Conservation (phyloP, 2,329 filamentous ascomycete species). For the Shiraia sp. region DNA sequence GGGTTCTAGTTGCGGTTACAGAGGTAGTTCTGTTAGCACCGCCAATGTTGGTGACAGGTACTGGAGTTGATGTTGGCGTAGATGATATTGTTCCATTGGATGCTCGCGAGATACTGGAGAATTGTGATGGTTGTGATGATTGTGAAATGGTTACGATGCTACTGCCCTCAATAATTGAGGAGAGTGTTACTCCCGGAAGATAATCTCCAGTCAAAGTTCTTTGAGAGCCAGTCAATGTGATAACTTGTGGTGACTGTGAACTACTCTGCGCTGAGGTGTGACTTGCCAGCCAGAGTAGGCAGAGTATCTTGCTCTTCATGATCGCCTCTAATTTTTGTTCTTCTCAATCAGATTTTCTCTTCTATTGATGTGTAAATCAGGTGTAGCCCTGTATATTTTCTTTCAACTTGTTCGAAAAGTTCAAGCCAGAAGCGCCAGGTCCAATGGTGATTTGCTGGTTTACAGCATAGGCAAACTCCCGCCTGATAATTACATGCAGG, state of each 20-base stretch:
- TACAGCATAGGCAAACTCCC: no score
- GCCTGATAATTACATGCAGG: no score
- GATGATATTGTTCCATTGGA: conserved; percentile 23
- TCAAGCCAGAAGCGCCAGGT: no score
- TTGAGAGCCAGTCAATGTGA: conserved; percentile 28
- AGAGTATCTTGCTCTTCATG: conserved; percentile 27
- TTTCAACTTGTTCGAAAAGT: no score
- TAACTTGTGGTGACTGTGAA: conserved; percentile 24
- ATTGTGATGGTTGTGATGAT: conserved; percentile 17
- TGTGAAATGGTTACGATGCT: conserved; percentile 25
- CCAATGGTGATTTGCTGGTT: no score
- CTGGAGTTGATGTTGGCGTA: conserved; percentile 7
- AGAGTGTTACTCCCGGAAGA: conserved; percentile 29
- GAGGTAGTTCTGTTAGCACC: conserved; percentile 28
- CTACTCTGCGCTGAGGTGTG: conserved; percentile 27
- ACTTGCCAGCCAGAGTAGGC: conserved; percentile 29
- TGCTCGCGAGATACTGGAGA: conserved; percentile 17
- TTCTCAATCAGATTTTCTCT: no score
- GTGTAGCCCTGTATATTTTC: no score
- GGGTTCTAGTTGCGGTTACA: conserved; percentile 23
- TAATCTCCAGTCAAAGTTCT: conserved; percentile 19
- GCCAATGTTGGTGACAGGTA: conserved; percentile 32
- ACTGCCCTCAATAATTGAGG: conserved; percentile 34
- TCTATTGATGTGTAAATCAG: no score
- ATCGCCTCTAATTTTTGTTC: no score